A percentile compares a stretch with the other conserved stretches of the same genome.
phyloP scores from a whole-genome alignment of 331 rosid genomes.

The Malus hybrid region DNA sequence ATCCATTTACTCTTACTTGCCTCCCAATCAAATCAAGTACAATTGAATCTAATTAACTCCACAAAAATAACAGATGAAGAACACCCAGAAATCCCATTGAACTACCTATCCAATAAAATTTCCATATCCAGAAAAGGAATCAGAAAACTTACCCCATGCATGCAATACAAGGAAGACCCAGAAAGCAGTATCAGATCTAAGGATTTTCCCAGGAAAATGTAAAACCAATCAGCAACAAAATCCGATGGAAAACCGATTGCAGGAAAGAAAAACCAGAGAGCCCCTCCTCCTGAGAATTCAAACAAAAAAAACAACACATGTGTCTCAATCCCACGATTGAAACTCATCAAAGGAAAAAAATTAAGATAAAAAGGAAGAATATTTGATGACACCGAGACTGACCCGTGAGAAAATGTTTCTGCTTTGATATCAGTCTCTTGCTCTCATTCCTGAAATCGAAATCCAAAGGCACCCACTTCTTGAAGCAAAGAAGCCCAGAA shows the following conservation, averaged over 20 bases:
- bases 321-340: not conserved
- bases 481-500: constrained; percentile 39
- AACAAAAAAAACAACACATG: not conserved
- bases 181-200: constrained; percentile 34
- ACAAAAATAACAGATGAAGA: not conserved
- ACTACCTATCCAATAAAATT: not conserved
- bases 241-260: constrained; percentile 25
- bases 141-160: constrained; percentile 88
- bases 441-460: not conserved
- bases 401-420: constrained; percentile 15
- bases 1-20: not conserved
- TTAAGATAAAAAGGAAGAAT: not conserved
- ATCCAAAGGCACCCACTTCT: constrained; percentile 15
- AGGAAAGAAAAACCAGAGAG: constrained; percentile 28
- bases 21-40: not conserved
- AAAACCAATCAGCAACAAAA: constrained; percentile 20
- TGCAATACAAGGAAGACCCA: constrained; percentile 38
- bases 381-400: not conserved
- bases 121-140: constrained; percentile 18
- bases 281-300: constrained; percentile 36
- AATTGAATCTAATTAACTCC: not conserved
- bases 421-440: not conserved
- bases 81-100: not conserved
- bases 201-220: constrained; percentile 13
- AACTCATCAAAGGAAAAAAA: not conserved